A percentile compares a stretch with the other conserved stretches of the same genome.
These are phyloP conservation scores for Saitozyma sp. DNA, from an alignment of 768 basidiomycete species.

Conservation along the genomic window DNA sequence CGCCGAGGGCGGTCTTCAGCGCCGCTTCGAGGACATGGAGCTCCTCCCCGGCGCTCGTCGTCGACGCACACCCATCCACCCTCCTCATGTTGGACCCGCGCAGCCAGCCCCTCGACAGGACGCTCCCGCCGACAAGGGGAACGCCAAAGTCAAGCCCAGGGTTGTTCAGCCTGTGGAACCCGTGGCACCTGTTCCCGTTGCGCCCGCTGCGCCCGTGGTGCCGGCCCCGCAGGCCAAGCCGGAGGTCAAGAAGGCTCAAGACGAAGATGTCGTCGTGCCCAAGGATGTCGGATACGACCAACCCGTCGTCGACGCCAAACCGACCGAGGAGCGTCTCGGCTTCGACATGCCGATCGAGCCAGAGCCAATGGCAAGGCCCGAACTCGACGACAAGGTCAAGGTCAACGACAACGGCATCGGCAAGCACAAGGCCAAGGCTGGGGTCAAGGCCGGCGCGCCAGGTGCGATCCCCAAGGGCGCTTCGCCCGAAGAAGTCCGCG, in stretches of 20 bases:
- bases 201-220: too few species aligned
- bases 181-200: neutral
- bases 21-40: conserved; percentile 31
- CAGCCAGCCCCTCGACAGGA: neutral
- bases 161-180: neutral
- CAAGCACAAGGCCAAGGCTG: too few species aligned
- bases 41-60: conserved; percentile 16
- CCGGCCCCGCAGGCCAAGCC: neutral
- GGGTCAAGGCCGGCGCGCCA: too few species aligned
- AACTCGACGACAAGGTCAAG: too few species aligned
- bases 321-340: too few species aligned
- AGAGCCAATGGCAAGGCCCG: too few species aligned
- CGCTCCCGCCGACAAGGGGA: neutral
- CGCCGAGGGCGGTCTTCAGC: conserved; percentile 48
- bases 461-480: neutral
- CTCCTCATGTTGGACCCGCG: neutral
- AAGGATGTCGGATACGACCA: neutral
- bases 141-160: neutral
- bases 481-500: neutral
- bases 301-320: too few species aligned
- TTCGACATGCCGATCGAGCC: too few species aligned
- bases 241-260: neutral
- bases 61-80: neutral
- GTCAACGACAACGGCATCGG: too few species aligned
- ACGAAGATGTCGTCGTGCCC: neutral